Conservation (phyloP, 2,329 filamentous ascomycete genomes). For the Clarireedia homoeocarpa region DNA sequence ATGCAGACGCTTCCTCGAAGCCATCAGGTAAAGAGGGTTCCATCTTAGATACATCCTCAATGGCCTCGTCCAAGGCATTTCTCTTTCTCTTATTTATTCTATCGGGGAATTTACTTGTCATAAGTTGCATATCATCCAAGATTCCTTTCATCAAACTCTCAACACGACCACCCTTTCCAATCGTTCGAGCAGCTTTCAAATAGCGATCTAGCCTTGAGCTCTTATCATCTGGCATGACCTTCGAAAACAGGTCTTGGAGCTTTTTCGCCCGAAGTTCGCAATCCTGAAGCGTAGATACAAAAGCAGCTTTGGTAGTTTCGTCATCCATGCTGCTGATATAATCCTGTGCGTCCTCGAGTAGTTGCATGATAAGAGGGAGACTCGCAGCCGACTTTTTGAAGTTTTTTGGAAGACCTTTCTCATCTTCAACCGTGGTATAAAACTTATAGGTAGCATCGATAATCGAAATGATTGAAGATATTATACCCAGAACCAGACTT, state of each 20-base stretch:
- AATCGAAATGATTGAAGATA: conserved; percentile 16
- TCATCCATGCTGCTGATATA: conserved; percentile 5
- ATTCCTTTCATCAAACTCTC: conserved; percentile 13
- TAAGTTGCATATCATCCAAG: conserved; percentile 13
- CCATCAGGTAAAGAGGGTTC: conserved; percentile 5
- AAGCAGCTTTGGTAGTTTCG: conserved; percentile 8
- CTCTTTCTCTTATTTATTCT: conserved; percentile 9
- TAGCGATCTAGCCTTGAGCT: conserved; percentile 13
- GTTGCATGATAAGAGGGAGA: conserved; percentile 10
- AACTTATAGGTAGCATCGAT: conserved; percentile 11
- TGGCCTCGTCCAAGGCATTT: conserved; percentile 9
- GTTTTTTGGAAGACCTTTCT: conserved; percentile 12
- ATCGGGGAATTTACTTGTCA: conserved; percentile 11
- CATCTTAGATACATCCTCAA: conserved; percentile 13
- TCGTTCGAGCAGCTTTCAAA: conserved; percentile 11
- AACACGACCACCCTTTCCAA: conserved; percentile 13
- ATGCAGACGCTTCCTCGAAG: conserved; percentile 2
- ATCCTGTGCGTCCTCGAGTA: conserved; percentile 10
- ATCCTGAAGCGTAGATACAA: conserved; percentile 10
- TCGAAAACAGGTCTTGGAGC: conserved; percentile 12
- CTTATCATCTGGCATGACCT: conserved; percentile 11
- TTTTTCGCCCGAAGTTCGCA: conserved; percentile 10
- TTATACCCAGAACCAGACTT: conserved; percentile 14
- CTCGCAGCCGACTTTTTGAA: conserved; percentile 13
- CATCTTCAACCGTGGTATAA: conserved; percentile 11